Conservation (phyloP, 306 rosid genomes). For the Alnus rubra region DNA sequence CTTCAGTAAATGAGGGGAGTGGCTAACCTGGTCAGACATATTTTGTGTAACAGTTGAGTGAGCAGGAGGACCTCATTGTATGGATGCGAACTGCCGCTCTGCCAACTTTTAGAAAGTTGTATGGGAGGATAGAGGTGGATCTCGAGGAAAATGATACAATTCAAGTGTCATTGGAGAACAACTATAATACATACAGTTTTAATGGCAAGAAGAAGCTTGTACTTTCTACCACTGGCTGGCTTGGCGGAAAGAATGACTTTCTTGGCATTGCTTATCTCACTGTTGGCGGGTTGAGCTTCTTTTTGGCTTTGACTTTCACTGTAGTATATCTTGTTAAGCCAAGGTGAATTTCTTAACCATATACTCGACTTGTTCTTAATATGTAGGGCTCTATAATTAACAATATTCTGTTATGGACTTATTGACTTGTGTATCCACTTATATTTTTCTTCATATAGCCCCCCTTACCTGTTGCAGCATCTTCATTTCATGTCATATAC, state of each 20-base stretch:
- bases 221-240: slow-evolving; percentile 75
- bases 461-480: background rate
- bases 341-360: slow-evolving; percentile 52
- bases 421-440: background rate
- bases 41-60: slow-evolving; percentile 58
- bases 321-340: slow-evolving; percentile 84
- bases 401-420: background rate
- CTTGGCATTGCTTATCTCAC: slow-evolving; percentile 84
- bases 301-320: slow-evolving; percentile 77
- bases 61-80: slow-evolving; percentile 78
- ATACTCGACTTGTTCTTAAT: background rate
- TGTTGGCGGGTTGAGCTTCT: slow-evolving; percentile 89
- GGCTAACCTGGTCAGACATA: slow-evolving; percentile 29
- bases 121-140: slow-evolving; percentile 71
- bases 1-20: slow-evolving; percentile 25
- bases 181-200: slow-evolving; percentile 72
- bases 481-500: background rate
- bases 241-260: slow-evolving; percentile 82
- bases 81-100: slow-evolving; percentile 89
- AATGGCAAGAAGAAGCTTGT: slow-evolving; percentile 78
- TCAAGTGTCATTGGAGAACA: slow-evolving; percentile 46
- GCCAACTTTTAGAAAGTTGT: slow-evolving; percentile 78
- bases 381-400: background rate
- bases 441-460: background rate
- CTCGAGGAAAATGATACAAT: slow-evolving; percentile 44